phyloP scores from a whole-genome alignment of 257 asterid genomes.

The Nicotiana tabacum region DNA sequence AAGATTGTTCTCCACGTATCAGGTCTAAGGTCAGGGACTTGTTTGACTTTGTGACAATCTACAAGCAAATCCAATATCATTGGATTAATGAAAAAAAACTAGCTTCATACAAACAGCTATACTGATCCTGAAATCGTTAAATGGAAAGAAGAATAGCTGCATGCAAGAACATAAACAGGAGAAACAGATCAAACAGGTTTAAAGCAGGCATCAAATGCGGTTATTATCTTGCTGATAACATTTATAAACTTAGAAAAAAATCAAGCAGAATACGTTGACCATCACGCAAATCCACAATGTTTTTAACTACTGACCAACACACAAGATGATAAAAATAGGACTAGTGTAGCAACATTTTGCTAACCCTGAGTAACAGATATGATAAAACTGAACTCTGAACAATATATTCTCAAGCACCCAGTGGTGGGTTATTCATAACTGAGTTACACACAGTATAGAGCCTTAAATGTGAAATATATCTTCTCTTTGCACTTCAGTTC shows the following conservation, averaged over 20 bases:
- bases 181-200: background rate
- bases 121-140: background rate
- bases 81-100: background rate
- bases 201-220: constrained; percentile 3
- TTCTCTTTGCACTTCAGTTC: background rate
- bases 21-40: constrained; percentile 62
- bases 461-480: background rate
- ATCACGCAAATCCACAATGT: background rate
- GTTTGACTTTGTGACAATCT: constrained; percentile 67
- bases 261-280: background rate
- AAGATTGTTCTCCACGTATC: constrained; percentile 34
- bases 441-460: constrained; percentile 1
- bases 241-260: background rate
- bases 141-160: background rate
- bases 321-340: background rate
- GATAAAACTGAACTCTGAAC: no score
- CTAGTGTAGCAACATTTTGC: no score
- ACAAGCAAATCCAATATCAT: constrained; percentile 16
- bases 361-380: no score
- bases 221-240: background rate
- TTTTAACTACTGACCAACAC: background rate
- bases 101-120: background rate
- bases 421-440: background rate
- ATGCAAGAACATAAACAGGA: background rate
- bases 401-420: background rate